A percentile compares a stretch with the other conserved stretches of the same genome.
phyloP scores from a whole-genome alignment of 2,329 filamentous ascomycete genomes.

The Trematosphaeria pertusa region DNA sequence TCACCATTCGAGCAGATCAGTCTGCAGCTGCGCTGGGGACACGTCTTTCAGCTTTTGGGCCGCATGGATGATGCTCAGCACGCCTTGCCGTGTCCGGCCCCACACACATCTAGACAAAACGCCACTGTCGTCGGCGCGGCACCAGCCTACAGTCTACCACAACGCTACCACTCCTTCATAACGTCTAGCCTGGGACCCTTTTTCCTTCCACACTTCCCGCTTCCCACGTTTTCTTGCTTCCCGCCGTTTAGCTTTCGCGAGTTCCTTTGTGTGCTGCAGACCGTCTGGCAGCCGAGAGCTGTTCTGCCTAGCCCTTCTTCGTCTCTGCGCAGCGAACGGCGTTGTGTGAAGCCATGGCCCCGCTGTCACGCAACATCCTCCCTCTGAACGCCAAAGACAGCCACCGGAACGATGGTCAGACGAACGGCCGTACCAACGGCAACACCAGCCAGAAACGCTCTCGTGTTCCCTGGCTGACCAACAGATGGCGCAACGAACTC shows the following conservation, averaged over 20 bases:
- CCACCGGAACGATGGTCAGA: neutral
- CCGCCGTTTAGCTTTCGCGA: no score
- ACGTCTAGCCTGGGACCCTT: neutral
- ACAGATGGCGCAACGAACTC: constrained; percentile 43
- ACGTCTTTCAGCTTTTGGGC: constrained; percentile 1
- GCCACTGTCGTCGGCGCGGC: constrained; percentile 18
- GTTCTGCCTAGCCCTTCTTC: no score
- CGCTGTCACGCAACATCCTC: neutral
- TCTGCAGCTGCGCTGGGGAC: no score
- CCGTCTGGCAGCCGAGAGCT: no score
- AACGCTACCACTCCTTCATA: constrained; percentile 1
- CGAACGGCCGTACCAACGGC: neutral
- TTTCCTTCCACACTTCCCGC: neutral
- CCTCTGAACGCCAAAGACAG: neutral
- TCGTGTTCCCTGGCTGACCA: constrained; percentile 3
- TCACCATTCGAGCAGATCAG: no score
- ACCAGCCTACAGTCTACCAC: neutral
- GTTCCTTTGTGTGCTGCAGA: no score
- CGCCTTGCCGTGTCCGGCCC: neutral
- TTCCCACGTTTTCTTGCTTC: neutral
- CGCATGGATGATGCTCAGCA: neutral
- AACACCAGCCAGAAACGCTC: neutral
- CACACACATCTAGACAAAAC: neutral
- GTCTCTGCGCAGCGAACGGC: no score
- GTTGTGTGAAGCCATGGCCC: neutral